These are phyloP conservation scores for Fusarium sp. DNA, from an alignment of 2,329 filamentous ascomycete genomes.

Conservation along the genomic window DNA sequence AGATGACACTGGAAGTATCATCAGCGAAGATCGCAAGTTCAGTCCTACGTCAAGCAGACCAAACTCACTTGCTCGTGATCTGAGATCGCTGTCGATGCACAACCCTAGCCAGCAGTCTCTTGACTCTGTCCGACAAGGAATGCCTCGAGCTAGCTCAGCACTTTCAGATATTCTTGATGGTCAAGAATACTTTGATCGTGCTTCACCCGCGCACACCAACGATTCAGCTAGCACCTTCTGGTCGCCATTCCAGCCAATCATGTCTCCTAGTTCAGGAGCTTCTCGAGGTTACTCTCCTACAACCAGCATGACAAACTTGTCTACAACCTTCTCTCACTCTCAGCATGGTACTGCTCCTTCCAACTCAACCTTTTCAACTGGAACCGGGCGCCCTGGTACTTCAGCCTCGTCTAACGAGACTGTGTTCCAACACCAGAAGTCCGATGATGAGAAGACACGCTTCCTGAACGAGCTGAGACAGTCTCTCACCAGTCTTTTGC, in stretches of 20 bases:
- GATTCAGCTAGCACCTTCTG: conserved; percentile 86
- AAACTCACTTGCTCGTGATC: conserved; percentile 65
- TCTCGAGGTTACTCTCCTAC: conserved; percentile 71
- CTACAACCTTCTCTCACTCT: conserved; percentile 59
- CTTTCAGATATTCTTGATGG: conserved; percentile 75
- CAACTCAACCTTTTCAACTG: conserved; percentile 60
- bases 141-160: conserved; percentile 66
- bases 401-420: conserved; percentile 76
- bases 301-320: conserved; percentile 69
- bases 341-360: conserved; percentile 57
- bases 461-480: conserved; percentile 84
- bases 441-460: conserved; percentile 76
- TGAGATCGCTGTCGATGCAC: conserved; percentile 67
- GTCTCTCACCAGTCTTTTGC: conserved; percentile 81
- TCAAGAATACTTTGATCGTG: conserved; percentile 75
- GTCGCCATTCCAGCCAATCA: conserved; percentile 82
- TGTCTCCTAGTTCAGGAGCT: conserved; percentile 70
- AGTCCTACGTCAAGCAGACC: conserved; percentile 55
- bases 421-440: conserved; percentile 69
- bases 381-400: conserved; percentile 68
- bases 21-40: conserved; percentile 66
- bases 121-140: conserved; percentile 73
- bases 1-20: conserved; percentile 64
- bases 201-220: conserved; percentile 75
- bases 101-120: conserved; percentile 77